A percentile compares a stretch with the other conserved stretches of the same genome.
phyloP scores from a whole-genome alignment of 1,139 yeast species.

The Geotrichum restrictum region DNA sequence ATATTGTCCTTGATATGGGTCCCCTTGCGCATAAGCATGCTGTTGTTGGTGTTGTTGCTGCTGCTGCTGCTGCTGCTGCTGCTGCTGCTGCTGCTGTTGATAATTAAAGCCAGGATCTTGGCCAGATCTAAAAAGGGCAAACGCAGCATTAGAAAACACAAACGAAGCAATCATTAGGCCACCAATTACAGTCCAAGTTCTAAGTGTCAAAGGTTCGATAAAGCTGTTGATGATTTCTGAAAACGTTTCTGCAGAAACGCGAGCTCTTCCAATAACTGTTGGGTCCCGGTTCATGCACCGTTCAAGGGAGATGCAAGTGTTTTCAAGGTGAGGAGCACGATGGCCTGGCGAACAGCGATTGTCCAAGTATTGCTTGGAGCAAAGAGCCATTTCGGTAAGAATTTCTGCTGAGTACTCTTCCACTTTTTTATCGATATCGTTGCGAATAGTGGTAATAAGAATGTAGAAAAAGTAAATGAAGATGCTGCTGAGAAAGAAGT shows the following conservation, averaged over 20 bases:
- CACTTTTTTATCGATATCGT: slow-evolving; percentile 68
- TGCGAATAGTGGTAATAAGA: slow-evolving; percentile 56
- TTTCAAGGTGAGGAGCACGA: slow-evolving; percentile 67
- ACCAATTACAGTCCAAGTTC: slow-evolving; percentile 53
- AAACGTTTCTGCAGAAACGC: slow-evolving; percentile 73
- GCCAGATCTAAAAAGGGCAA: slow-evolving; percentile 9
- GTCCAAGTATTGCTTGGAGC: slow-evolving; percentile 63
- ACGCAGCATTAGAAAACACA: slow-evolving; percentile 13
- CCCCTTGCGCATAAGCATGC: background rate
- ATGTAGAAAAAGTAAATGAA: slow-evolving; percentile 55
- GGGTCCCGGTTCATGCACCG: slow-evolving; percentile 88
- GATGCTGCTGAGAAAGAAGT: slow-evolving; percentile 54
- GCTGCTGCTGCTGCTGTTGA: background rate
- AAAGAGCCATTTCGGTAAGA: slow-evolving; percentile 61
- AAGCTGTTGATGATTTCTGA: slow-evolving; percentile 80
- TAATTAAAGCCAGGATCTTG: background rate
- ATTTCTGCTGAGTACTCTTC: slow-evolving; percentile 60
- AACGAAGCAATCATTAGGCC: slow-evolving; percentile 40
- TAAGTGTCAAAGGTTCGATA: slow-evolving; percentile 70
- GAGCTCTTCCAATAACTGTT: slow-evolving; percentile 64
- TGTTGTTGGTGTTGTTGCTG: background rate
- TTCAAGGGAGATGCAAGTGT: slow-evolving; percentile 70
- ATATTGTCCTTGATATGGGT: background rate
- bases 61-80: background rate
- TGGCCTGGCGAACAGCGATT: slow-evolving; percentile 60